Evolutionary conservation across 2,329 filamentous ascomycete species (phyloP).

Genomic region (Acephala macrosclerotiorum): DNA sequence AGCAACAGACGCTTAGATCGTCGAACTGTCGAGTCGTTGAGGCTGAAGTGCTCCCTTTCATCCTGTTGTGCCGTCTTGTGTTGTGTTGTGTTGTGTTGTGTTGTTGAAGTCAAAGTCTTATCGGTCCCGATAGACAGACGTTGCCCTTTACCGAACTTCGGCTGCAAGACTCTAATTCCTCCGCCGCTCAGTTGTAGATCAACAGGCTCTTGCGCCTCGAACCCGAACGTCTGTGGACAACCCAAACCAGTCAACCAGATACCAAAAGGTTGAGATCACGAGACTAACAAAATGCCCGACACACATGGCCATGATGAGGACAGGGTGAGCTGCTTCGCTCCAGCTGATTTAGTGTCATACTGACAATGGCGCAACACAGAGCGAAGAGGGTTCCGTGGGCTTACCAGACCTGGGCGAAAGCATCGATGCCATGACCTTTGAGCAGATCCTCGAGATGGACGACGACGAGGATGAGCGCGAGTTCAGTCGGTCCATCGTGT

Average conservation of each 20-base stretch:
- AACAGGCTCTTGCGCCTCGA: conserved; percentile 1
- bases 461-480: conserved; percentile 85
- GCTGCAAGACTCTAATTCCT: background rate
- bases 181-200: conserved; percentile 7
- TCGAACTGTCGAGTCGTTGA: background rate
- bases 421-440: conserved; percentile 83
- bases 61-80: background rate
- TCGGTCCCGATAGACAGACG: conserved; percentile 1
- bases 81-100: background rate
- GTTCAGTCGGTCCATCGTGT: conserved; percentile 88
- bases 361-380: conserved; percentile 34
- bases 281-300: conserved; percentile 26
- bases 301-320: conserved; percentile 29
- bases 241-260: background rate
- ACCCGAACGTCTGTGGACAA: background rate
- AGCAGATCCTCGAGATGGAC: conserved; percentile 98
- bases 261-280: conserved; percentile 13
- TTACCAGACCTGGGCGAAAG: conserved; percentile 70
- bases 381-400: conserved; percentile 44
- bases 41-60: background rate
- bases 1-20: background rate
- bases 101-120: conserved; percentile 7
- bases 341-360: background rate
- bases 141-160: conserved; percentile 4
- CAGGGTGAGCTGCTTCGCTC: conserved; percentile 19